Percentiles rank a stretch among this genome's conserved stretches.
Conservation (phyloP, 164 flowering plant species). For the Berberis thunbergii region DNA sequence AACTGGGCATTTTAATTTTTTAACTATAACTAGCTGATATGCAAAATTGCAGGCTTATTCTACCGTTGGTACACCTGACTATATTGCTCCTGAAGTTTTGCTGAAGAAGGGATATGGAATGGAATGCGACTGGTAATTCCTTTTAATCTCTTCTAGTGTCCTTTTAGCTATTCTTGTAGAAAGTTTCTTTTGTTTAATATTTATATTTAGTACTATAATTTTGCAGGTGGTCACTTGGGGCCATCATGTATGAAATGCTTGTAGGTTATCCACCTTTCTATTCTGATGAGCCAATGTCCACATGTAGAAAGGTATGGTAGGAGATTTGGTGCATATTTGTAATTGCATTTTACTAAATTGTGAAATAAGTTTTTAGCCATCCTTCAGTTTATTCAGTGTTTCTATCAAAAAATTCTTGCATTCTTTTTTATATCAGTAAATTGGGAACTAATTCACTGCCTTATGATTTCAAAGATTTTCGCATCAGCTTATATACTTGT, state of each 20-base stretch:
- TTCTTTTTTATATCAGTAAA: too few species aligned
- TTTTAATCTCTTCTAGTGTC: neutral
- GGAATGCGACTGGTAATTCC: slow-evolving; percentile 93
- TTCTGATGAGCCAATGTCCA: slow-evolving; percentile 96
- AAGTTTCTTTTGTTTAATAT: neutral
- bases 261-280: slow-evolving; percentile 97
- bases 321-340: neutral
- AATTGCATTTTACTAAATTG: neutral
- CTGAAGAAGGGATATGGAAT: slow-evolving; percentile 97
- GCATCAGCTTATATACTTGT: too few species aligned
- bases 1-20: neutral
- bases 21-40: neutral
- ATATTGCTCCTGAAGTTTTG: slow-evolving; percentile 94
- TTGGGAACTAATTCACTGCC: too few species aligned
- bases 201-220: neutral
- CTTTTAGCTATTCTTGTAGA: neutral
- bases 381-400: too few species aligned
- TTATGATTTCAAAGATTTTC: too few species aligned
- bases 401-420: too few species aligned
- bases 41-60: slow-evolving; percentile 67
- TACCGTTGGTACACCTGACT: slow-evolving; percentile 98
- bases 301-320: slow-evolving; percentile 74
- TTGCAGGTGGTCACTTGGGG: slow-evolving; percentile 99
- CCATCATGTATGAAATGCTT: slow-evolving; percentile 97
- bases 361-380: too few species aligned